Conservation (phyloP, 768 basidiomycete species). For the Pleurotus pulmonarius region DNA sequence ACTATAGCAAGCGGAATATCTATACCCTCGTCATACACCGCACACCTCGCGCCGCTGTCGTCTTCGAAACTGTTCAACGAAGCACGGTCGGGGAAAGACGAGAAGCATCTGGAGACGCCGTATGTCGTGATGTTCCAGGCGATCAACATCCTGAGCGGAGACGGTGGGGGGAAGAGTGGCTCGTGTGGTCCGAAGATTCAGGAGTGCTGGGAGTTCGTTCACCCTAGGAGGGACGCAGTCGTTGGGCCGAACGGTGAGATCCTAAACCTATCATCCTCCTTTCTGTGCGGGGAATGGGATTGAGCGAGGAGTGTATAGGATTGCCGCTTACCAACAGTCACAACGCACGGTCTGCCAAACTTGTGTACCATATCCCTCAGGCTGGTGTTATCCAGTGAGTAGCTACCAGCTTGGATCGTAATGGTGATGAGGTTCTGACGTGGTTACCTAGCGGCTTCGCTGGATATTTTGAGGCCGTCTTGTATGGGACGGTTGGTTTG, state of each 20-base stretch:
- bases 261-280: too few relatives aligned
- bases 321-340: constrained; percentile 94
- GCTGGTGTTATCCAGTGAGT: constrained; percentile 82
- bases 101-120: constrained; percentile 85
- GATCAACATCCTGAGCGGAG: constrained; percentile 82
- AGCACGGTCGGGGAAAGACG: constrained; percentile 59
- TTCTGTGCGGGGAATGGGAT: too few relatives aligned
- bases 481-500: constrained; percentile 87
- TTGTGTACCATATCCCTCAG: constrained; percentile 91
- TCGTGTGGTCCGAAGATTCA: constrained; percentile 83
- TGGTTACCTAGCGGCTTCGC: constrained; percentile 65
- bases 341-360: constrained; percentile 82
- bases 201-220: constrained; percentile 97
- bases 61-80: constrained; percentile 91
- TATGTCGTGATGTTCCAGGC: constrained; percentile 99
- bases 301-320: constrained; percentile 47
- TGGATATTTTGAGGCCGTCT: constrained; percentile 93
- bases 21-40: constrained; percentile 94
- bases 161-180: constrained; percentile 56
- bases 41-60: constrained; percentile 90
- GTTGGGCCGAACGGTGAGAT: constrained; percentile 65
- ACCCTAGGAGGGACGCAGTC: constrained; percentile 79
- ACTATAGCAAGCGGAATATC: constrained; percentile 83
- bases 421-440: not conserved
- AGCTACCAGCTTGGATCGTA: not conserved